Percentiles rank a stretch among this genome's conserved stretches.
Evolutionary conservation across 352 stramenopile species (phyloP).

Genomic region (Pythium apleroticum): DNA sequence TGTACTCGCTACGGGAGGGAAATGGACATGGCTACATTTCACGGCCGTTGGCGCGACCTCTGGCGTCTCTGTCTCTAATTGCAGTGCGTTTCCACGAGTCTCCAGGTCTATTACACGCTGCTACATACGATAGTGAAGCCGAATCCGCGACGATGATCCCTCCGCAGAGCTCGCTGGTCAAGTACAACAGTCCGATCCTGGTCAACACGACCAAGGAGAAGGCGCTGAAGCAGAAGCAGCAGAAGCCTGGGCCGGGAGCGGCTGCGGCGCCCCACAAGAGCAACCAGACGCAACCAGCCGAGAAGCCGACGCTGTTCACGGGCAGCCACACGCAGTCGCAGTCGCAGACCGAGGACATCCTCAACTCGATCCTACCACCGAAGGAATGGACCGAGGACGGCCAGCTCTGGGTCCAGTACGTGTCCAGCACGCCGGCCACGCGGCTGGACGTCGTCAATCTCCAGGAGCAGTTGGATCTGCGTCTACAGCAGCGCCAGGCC

Average conservation of each 20-base stretch:
- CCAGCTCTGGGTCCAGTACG: slow-evolving; percentile 93
- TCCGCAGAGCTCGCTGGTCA: slow-evolving; percentile 86
- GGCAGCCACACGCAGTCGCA: slow-evolving; percentile 54
- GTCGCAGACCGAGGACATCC: slow-evolving; percentile 87
- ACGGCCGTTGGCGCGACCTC: background rate
- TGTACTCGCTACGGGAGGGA: background rate
- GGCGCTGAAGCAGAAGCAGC: slow-evolving; percentile 49
- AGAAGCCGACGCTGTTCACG: slow-evolving; percentile 62
- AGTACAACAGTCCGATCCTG: slow-evolving; percentile 91
- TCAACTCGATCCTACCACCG: slow-evolving; percentile 91
- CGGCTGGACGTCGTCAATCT: slow-evolving; percentile 92
- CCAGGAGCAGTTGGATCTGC: slow-evolving; percentile 89
- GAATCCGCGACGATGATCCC: slow-evolving; percentile 60
- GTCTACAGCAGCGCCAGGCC: slow-evolving; percentile 90
- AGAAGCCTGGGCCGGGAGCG: slow-evolving; percentile 22
- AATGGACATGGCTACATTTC: background rate
- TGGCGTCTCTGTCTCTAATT: background rate
- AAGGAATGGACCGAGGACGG: slow-evolving; percentile 90
- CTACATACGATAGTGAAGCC: background rate
- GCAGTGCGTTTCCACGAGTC: background rate
- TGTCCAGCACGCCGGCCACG: slow-evolving; percentile 90
- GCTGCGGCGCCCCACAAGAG: slow-evolving; percentile 26
- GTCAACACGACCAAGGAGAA: slow-evolving; percentile 89
- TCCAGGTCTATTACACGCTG: background rate
- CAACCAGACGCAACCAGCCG: slow-evolving; percentile 27